Percentiles rank a stretch among this genome's conserved stretches.
Evolutionary conservation across 345 rosid genomes (phyloP).

Genomic region (Acer negundo): DNA sequence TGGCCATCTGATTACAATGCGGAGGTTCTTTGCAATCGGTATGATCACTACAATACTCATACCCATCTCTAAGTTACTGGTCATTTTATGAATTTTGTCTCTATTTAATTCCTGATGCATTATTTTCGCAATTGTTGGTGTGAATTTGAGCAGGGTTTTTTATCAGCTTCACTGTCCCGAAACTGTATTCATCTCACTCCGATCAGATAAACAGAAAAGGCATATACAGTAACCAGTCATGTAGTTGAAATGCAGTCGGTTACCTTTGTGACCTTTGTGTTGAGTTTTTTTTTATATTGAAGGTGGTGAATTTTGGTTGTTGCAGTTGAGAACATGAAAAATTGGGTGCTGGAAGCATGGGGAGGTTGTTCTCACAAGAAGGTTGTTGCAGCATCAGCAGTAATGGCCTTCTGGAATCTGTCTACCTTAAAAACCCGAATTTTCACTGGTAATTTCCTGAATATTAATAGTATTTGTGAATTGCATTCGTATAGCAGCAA

Average conservation of each 20-base stretch:
- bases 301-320: slow-evolving; percentile 1
- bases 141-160: slow-evolving; percentile 66
- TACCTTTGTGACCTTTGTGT: neutral
- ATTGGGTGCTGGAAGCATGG: slow-evolving; percentile 62
- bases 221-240: slow-evolving; percentile 11
- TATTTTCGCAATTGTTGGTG: slow-evolving; percentile 11
- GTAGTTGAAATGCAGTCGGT: slow-evolving; percentile 1
- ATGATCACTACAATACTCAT: slow-evolving; percentile 15
- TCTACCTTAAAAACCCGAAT: slow-evolving; percentile 80
- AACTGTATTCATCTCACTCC: slow-evolving; percentile 61
- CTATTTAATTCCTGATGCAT: slow-evolving; percentile 9
- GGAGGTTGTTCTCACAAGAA: slow-evolving; percentile 84
- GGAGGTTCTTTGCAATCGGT: slow-evolving; percentile 84
- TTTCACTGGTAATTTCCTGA: slow-evolving; percentile 50
- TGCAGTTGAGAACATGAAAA: slow-evolving; percentile 57
- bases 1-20: slow-evolving; percentile 72
- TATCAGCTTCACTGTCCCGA: slow-evolving; percentile 74
- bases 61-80: neutral
- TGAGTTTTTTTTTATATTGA: neutral
- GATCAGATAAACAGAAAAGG: slow-evolving; percentile 63
- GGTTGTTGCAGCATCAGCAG: slow-evolving; percentile 72
- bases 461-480: neutral
- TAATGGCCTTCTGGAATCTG: slow-evolving; percentile 88
- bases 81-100: neutral
- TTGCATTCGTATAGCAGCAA: neutral